Evolutionary conservation across 192 early-diverging fungal genomes (phyloP).

Genomic region (Mortierella hygrophila): DNA sequence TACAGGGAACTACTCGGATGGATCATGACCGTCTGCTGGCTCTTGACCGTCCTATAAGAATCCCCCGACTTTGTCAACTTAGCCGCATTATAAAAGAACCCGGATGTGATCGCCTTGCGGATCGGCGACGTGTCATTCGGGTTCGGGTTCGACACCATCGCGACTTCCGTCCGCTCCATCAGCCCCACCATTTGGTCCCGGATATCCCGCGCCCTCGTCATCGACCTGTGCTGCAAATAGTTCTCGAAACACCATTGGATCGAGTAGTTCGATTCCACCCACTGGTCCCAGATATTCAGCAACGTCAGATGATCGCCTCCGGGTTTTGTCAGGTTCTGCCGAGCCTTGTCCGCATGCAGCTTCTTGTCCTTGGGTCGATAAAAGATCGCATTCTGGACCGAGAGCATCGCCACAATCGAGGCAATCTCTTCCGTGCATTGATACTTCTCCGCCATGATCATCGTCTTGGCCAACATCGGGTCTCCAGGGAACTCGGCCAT

Average conservation of each 20-base stretch:
- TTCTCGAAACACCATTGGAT: constrained; percentile 98
- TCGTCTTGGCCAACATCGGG: constrained; percentile 93
- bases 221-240: constrained; percentile 92
- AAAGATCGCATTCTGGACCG: constrained; percentile 83
- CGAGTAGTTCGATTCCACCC: constrained; percentile 91
- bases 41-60: constrained; percentile 91
- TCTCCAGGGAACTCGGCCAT: constrained; percentile 99
- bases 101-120: constrained; percentile 91
- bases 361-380: constrained; percentile 94
- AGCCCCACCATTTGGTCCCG: constrained; percentile 94
- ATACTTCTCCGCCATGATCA: constrained; percentile 94
- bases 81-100: constrained; percentile 97
- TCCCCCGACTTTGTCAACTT: constrained; percentile 89
- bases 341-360: constrained; percentile 93
- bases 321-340: constrained; percentile 87
- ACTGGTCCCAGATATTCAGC: constrained; percentile 93
- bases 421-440: constrained; percentile 93
- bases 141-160: constrained; percentile 84
- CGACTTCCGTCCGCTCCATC: constrained; percentile 93
- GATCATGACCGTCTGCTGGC: constrained; percentile 88
- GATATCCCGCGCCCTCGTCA: constrained; percentile 91
- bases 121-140: constrained; percentile 88
- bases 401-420: constrained; percentile 95
- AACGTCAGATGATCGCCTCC: constrained; percentile 96
- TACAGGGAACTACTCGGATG: constrained; percentile 91